Percentiles rank a stretch among this genome's conserved stretches.
Evolutionary conservation across 768 basidiomycete genomes (phyloP).

Genomic region (Pleurotus tuoliensis): DNA sequence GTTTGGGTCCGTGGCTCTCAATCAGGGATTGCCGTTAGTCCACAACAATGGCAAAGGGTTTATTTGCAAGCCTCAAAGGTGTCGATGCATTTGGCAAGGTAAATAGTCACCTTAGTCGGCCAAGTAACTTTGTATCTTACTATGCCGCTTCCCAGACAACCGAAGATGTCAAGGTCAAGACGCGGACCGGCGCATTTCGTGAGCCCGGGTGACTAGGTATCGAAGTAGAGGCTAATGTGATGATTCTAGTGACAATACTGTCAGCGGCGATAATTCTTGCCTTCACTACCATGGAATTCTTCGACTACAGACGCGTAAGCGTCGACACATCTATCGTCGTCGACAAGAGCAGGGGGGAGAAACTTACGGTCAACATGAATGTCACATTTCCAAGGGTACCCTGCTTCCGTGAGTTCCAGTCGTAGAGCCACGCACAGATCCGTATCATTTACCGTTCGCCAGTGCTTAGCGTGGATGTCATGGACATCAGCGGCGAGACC

Average conservation of each 20-base stretch:
- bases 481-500: conserved; percentile 97
- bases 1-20: conserved; percentile 18
- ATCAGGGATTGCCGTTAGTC: conserved; percentile 22
- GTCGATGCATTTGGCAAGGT: conserved; percentile 99
- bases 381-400: conserved; percentile 95
- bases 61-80: conserved; percentile 77
- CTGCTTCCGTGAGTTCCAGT: conserved; percentile 78
- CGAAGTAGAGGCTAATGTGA: conserved; percentile 7
- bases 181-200: conserved; percentile 90
- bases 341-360: conserved; percentile 93
- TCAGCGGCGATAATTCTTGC: conserved; percentile 90
- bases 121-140: neutral
- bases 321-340: conserved; percentile 92
- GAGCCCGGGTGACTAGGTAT: conserved; percentile 27
- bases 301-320: conserved; percentile 87
- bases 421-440: neutral
- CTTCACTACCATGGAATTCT: conserved; percentile 89
- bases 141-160: conserved; percentile 61
- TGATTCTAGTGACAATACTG: conserved; percentile 75
- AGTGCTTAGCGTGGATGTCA: conserved; percentile 96
- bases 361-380: conserved; percentile 86
- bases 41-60: conserved; percentile 69
- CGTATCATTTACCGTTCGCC: neutral
- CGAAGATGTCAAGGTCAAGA: conserved; percentile 99
- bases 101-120: conserved; percentile 17